phyloP scores from a whole-genome alignment of 257 asterid species.

The Cruciata laevipes region DNA sequence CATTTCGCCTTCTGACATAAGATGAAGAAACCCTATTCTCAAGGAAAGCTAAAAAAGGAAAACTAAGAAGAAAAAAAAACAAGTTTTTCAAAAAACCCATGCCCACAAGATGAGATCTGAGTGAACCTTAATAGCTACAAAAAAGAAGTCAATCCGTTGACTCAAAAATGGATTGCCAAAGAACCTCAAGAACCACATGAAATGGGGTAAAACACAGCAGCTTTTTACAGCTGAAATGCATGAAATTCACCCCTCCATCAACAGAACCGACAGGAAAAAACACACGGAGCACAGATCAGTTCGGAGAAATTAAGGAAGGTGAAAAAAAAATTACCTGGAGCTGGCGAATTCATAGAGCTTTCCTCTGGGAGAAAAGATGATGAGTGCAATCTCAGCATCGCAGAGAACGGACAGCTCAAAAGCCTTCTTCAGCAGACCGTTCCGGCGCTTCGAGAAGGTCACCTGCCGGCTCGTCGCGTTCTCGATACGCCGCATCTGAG shows the following conservation, averaged over 20 bases:
- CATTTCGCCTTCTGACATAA: neutral
- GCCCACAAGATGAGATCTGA: slow-evolving; percentile 15
- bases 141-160: neutral
- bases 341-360: slow-evolving; percentile 75
- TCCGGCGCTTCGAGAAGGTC: slow-evolving; percentile 88
- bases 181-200: neutral
- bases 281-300: neutral
- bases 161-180: neutral
- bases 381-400: slow-evolving; percentile 78
- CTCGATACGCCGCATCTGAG: slow-evolving; percentile 91
- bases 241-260: neutral
- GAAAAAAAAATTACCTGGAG: slow-evolving; percentile 39
- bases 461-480: slow-evolving; percentile 91
- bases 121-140: neutral
- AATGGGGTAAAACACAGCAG: neutral
- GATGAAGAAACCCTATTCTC: neutral
- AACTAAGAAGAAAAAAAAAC: too few relatives aligned
- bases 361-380: slow-evolving; percentile 78
- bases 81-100: neutral
- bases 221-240: neutral
- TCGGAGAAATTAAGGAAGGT: neutral
- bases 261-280: neutral
- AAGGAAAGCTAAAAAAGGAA: neutral
- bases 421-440: slow-evolving; percentile 76
- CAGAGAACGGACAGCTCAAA: slow-evolving; percentile 85